Evolutionary conservation across 495 filamentous ascomycete genomes (phyloP).

Genomic region (Podospora conica): DNA sequence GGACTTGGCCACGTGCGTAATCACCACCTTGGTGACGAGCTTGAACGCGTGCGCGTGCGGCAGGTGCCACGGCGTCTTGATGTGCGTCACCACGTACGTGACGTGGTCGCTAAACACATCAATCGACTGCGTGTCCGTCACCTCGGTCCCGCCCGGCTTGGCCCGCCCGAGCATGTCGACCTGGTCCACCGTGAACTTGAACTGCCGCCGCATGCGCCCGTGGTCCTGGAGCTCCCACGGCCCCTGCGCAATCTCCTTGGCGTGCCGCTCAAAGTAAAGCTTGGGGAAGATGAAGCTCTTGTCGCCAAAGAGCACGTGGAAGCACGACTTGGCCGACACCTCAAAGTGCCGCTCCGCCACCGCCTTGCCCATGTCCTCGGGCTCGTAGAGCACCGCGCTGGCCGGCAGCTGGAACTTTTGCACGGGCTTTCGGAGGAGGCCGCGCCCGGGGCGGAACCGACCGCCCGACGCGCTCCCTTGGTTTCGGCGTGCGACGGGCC

Average conservation of each 20-base stretch:
- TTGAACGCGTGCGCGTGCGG: constrained; percentile 74
- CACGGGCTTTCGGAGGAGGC: constrained; percentile 42
- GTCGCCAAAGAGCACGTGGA: constrained; percentile 94
- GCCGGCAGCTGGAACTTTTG: constrained; percentile 80
- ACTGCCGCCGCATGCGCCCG: constrained; percentile 65
- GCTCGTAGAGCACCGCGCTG: constrained; percentile 75
- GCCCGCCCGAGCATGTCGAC: constrained; percentile 56
- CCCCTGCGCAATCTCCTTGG: constrained; percentile 73
- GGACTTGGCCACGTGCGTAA: constrained; percentile 86
- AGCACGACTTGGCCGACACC: constrained; percentile 84
- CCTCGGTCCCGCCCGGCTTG: constrained; percentile 44
- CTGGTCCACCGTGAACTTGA: constrained; percentile 70
- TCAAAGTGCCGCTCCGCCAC: constrained; percentile 74
- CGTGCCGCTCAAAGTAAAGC: constrained; percentile 78
- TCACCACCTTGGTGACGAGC: constrained; percentile 84
- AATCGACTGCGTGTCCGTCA: constrained; percentile 81
- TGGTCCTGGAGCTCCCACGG: constrained; percentile 71
- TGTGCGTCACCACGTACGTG: constrained; percentile 88
- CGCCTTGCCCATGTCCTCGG: constrained; percentile 65
- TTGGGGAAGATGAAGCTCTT: constrained; percentile 90
- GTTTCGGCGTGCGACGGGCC: constrained; percentile 34
- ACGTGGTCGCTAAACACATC: constrained; percentile 91
- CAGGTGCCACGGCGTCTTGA: constrained; percentile 84
- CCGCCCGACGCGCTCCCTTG: not conserved
- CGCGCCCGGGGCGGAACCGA: constrained; percentile 1